Evolutionary conservation across 1,284 basidiomycete genomes (phyloP).

Genomic region (Vanrija pseudolonga): DNA sequence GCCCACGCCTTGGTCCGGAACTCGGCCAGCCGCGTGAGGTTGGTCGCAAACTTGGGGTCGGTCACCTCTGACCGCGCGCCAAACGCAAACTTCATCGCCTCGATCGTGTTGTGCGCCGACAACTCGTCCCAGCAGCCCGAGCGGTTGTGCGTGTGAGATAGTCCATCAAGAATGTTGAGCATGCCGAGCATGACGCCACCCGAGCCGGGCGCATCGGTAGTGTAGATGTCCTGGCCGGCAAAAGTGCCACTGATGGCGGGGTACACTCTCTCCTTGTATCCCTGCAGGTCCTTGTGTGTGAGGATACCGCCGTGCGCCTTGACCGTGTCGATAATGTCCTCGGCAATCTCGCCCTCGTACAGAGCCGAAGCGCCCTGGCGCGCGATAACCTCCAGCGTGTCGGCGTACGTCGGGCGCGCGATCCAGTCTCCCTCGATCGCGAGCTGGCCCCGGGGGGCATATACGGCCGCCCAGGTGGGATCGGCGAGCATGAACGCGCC

Average conservation of each 20-base stretch:
- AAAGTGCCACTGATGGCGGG: conserved; percentile 74
- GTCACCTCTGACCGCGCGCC: conserved; percentile 66
- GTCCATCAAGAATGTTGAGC: conserved; percentile 40
- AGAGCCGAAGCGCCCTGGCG: conserved; percentile 40
- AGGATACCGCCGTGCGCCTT: conserved; percentile 40
- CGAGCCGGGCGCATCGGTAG: conserved; percentile 69
- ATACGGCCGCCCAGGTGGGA: conserved; percentile 72
- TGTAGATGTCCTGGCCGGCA: conserved; percentile 73
- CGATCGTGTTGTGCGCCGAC: conserved; percentile 50
- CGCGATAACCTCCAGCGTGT: conserved; percentile 43
- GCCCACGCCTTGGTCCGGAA: conserved; percentile 72
- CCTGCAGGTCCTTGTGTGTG: conserved; percentile 37
- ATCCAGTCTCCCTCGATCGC: conserved; percentile 72
- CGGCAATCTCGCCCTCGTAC: conserved; percentile 45
- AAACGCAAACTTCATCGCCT: conserved; percentile 53
- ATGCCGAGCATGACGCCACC: conserved; percentile 45
- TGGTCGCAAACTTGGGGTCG: conserved; percentile 61
- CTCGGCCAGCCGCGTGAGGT: conserved; percentile 55
- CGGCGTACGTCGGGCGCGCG: conserved; percentile 57
- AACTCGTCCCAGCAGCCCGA: conserved; percentile 5
- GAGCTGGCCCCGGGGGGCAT: conserved; percentile 70
- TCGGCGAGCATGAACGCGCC: conserved; percentile 66
- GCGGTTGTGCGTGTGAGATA: background rate
- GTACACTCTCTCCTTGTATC: conserved; percentile 66
- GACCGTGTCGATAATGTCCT: conserved; percentile 40